Base-by-base conservation (phyloP, 371 early-diverging fungal genomes). In the Apophysomyces elegans region DNA sequence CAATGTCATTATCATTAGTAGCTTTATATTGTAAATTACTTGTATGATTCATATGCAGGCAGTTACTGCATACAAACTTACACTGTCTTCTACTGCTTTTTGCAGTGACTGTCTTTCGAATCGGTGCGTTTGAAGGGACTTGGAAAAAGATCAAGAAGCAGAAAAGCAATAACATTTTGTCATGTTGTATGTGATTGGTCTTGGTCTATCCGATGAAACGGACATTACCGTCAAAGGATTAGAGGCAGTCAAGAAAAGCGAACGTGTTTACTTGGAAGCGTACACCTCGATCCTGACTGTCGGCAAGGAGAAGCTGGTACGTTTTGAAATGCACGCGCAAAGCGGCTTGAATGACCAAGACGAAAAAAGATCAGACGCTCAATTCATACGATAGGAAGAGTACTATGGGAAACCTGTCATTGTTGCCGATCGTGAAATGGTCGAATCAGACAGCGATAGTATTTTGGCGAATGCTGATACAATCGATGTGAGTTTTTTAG, bases 201-300 rank as follows among this genome's bases (percentile, higher is more conserved):
- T 98, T 41, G 99, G 99, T n/a, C 88, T 99, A 57, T 89, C 95
- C 59, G 96, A 98, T 79, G 98, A 97, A 69, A 90, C 90, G 64
- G 97, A 99, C 83, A 96, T 97, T 65, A 96, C 96, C 5, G 90
- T 99, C 65, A 95, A 95, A 74, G 99, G 97, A 5, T 88, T 99
- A 16, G 95, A 99, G 66, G 93, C 96, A 16, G 90, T 99, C 67
- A 89, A 90, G 76, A 76, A 85, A 6, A 92, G 96, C 71, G 91
- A 94, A 63, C 90, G 95, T 46, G 86, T 99, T 44, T 99, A 98
- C 80, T 88, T 99, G 50, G 99, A 99, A 79, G 93, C 93, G n/a
- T 99, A 99, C 88, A 99, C 99, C 12, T 93, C 94, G 59, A 96
- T 98, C 54, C 87, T 97, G 68, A 88, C 92, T 72, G 93, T 95